Percentiles rank a stretch among this genome's conserved stretches.
Conservation (phyloP, 73 alveolate genomes). For the Uronychia binucleata region DNA sequence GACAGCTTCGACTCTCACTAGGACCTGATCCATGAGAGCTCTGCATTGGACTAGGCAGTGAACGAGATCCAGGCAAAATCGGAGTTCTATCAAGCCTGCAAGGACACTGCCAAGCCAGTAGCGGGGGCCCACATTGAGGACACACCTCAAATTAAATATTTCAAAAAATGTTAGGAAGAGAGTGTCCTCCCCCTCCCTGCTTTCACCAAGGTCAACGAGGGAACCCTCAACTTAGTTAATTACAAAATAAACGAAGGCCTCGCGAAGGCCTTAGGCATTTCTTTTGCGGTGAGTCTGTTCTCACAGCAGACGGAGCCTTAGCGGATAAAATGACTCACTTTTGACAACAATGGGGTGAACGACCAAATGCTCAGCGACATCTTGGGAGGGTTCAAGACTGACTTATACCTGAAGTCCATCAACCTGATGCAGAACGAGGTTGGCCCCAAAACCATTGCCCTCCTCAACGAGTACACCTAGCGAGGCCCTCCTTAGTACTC, state of each 20-base stretch:
- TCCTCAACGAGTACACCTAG: not conserved
- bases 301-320: not conserved
- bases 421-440: not conserved
- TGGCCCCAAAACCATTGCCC: not conserved
- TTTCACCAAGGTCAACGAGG: constrained; percentile 42
- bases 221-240: constrained; percentile 35
- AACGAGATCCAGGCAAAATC: not conserved
- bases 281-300: not conserved
- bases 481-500: not conserved
- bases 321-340: not conserved
- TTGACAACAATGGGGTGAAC: not conserved
- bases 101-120: constrained; percentile 5
- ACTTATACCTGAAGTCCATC: not conserved
- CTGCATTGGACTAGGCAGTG: not conserved
- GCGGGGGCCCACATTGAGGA: constrained; percentile 7
- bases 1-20: not conserved
- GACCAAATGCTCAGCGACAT: not conserved
- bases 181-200: constrained; percentile 66
- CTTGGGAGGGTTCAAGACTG: not conserved
- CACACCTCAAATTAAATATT: constrained; percentile 26
- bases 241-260: constrained; percentile 60
- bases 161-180: constrained; percentile 44
- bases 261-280: constrained; percentile 46
- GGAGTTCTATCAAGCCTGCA: constrained; percentile 1
- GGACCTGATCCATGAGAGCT: not conserved